Evolutionary conservation across 345 rosid genomes (phyloP).

Genomic region (Arabidopsis suecica): DNA sequence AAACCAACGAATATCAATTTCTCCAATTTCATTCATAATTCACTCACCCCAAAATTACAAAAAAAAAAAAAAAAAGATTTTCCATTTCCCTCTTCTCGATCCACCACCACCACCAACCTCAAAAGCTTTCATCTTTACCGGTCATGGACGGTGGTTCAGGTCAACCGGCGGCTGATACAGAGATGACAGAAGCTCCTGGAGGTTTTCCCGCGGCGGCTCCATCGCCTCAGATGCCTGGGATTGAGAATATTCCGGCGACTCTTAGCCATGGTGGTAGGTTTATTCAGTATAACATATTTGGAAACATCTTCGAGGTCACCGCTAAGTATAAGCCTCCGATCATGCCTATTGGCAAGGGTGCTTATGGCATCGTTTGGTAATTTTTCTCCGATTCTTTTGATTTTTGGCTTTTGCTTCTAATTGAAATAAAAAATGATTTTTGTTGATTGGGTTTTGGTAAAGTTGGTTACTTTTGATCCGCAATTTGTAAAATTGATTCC

Average conservation of each 20-base stretch:
- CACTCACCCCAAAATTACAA: conserved; percentile 16
- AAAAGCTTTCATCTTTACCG: conserved; percentile 19
- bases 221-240: conserved; percentile 47
- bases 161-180: conserved; percentile 69
- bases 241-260: conserved; percentile 85
- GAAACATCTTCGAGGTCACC: conserved; percentile 96
- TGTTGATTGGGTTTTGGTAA: conserved; percentile 39
- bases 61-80: background rate
- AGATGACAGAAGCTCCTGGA: conserved; percentile 69
- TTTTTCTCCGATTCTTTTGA: background rate
- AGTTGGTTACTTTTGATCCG: conserved; percentile 29
- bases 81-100: conserved; percentile 31
- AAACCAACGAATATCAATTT: conserved; percentile 26
- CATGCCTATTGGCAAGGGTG: conserved; percentile 99
- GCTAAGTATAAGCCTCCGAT: conserved; percentile 98
- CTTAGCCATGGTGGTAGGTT: conserved; percentile 93
- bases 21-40: background rate
- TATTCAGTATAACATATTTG: conserved; percentile 95
- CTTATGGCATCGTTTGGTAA: conserved; percentile 99
- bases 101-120: conserved; percentile 21
- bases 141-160: conserved; percentile 59
- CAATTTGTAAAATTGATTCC: conserved; percentile 4
- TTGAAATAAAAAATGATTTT: background rate
- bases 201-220: conserved; percentile 40
- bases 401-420: background rate